phyloP scores from a whole-genome alignment of 805 yeast species.

The Starmerella floricola region DNA sequence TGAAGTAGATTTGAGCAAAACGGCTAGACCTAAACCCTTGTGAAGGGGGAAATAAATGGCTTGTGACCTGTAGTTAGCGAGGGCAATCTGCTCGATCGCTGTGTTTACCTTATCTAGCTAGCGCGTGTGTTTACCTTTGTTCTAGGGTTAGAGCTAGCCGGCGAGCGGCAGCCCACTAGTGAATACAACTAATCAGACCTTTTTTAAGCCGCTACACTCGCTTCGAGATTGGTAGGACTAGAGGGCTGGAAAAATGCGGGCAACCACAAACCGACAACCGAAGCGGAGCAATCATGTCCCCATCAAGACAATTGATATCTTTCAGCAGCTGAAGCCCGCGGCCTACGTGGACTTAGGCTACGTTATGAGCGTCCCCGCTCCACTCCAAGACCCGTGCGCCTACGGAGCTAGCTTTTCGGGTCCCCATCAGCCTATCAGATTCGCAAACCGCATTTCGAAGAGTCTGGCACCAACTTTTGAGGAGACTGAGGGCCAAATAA shows the following conservation, averaged over 20 bases:
- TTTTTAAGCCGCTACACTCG: not conserved
- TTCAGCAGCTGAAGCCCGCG: constrained; percentile 21
- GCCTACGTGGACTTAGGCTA: constrained; percentile 26
- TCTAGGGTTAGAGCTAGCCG: too few relatives aligned
- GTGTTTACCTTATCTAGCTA: too few relatives aligned
- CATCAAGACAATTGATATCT: constrained; percentile 19
- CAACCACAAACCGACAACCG: constrained; percentile 5
- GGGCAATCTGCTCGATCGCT: too few relatives aligned
- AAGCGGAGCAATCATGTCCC: constrained; percentile 1
- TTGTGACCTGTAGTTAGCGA: too few relatives aligned
- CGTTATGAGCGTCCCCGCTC: constrained; percentile 16
- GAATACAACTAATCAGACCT: too few relatives aligned
- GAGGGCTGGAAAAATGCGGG: not conserved
- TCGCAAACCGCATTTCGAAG: constrained; percentile 21
- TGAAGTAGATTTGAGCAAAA: too few relatives aligned
- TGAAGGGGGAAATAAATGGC: too few relatives aligned
- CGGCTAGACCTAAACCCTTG: too few relatives aligned
- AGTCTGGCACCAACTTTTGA: constrained; percentile 26
- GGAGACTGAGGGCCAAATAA: constrained; percentile 24
- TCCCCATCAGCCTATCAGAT: constrained; percentile 18
- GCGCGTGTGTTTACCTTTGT: too few relatives aligned
- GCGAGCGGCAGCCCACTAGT: too few relatives aligned
- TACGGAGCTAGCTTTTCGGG: constrained; percentile 23
- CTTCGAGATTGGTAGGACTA: not conserved
- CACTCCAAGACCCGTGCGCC: constrained; percentile 22